Conservation (phyloP, 2,329 filamentous ascomycete species). For the Colletotrichum sp. region DNA sequence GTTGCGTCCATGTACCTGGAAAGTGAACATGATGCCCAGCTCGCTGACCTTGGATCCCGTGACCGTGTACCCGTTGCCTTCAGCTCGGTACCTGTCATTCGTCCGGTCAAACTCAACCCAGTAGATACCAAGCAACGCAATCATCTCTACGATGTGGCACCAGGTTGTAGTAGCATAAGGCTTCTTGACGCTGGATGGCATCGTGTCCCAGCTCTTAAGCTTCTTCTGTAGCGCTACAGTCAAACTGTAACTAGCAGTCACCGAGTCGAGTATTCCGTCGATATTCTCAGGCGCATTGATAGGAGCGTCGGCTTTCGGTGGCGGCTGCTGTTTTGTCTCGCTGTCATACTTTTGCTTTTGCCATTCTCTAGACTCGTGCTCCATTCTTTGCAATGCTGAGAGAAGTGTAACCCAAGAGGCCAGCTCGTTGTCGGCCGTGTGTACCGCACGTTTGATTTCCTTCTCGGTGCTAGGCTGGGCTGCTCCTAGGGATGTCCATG, state of each 20-base stretch:
- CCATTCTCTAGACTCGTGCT: conserved; percentile 52
- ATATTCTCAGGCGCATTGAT: too few relatives aligned
- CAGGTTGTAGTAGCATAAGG: conserved; percentile 61
- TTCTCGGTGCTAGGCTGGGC: too few relatives aligned
- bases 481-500: too few relatives aligned
- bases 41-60: conserved; percentile 51
- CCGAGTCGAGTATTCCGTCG: too few relatives aligned
- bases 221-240: conserved; percentile 22
- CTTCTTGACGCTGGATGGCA: conserved; percentile 50
- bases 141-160: conserved; percentile 59
- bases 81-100: conserved; percentile 55
- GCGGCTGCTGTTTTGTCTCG: not conserved
- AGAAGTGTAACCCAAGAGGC: conserved; percentile 59
- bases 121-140: conserved; percentile 59
- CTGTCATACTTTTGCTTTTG: conserved; percentile 36
- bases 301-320: not conserved
- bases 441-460: conserved; percentile 31
- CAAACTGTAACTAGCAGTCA: too few relatives aligned
- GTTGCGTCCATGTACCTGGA: conserved; percentile 54
- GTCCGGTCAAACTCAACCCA: conserved; percentile 63
- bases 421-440: conserved; percentile 62
- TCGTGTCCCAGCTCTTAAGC: conserved; percentile 55
- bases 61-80: conserved; percentile 60
- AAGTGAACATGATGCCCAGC: conserved; percentile 59
- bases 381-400: conserved; percentile 55